These are phyloP conservation scores for Talaromyces thailandensis DNA, from an alignment of 495 filamentous ascomycete genomes.

Conservation along the genomic window DNA sequence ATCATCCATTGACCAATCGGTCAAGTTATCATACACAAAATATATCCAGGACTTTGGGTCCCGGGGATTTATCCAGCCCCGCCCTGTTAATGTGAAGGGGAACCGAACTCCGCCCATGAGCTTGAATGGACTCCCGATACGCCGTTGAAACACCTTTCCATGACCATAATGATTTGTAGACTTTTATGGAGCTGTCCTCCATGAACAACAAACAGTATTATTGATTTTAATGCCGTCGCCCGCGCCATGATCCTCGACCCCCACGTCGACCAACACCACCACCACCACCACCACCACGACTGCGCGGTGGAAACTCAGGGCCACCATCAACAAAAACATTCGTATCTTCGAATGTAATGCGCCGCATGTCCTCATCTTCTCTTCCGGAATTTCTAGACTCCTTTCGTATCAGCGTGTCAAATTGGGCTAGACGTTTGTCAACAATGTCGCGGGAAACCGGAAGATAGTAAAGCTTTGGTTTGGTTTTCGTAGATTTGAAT, in stretches of 20 bases:
- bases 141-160: background rate
- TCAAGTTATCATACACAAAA: background rate
- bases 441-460: slow-evolving; percentile 42
- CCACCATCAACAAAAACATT: slow-evolving; percentile 67
- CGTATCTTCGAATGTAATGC: slow-evolving; percentile 71
- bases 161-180: background rate
- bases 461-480: slow-evolving; percentile 63
- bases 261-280: slow-evolving; percentile 14
- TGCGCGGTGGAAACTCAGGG: slow-evolving; percentile 38
- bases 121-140: background rate
- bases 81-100: background rate
- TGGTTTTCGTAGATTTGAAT: slow-evolving; percentile 53
- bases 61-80: background rate
- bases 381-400: slow-evolving; percentile 29
- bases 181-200: background rate
- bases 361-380: slow-evolving; percentile 55
- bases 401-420: slow-evolving; percentile 44
- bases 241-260: slow-evolving; percentile 23
- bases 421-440: slow-evolving; percentile 55
- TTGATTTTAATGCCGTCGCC: background rate
- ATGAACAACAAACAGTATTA: background rate
- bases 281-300: background rate
- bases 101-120: background rate
- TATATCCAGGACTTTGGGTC: background rate
- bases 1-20: background rate